Evolutionary conservation across 306 rosid genomes (phyloP).

Genomic region (Sindora glabra): DNA sequence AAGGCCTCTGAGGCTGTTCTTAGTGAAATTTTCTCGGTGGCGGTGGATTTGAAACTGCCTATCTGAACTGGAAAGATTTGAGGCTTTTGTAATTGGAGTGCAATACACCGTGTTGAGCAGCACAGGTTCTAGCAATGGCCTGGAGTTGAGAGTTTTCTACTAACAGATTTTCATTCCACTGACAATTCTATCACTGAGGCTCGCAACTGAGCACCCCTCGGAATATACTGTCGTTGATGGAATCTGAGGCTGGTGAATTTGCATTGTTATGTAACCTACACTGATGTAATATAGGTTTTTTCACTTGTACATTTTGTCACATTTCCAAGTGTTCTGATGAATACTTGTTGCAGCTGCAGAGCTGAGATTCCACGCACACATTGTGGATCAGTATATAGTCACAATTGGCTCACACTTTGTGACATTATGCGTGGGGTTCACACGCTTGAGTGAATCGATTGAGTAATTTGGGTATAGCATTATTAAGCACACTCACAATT

Average conservation of each 20-base stretch:
- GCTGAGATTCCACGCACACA: too few species aligned
- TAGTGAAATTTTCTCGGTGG: background rate
- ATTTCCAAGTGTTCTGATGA: constrained; percentile 1
- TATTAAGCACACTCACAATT: too few species aligned
- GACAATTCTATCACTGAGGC: constrained; percentile 15
- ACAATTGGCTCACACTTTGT: too few species aligned
- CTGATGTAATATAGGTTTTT: constrained; percentile 25
- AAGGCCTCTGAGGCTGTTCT: too few species aligned
- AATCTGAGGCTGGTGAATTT: constrained; percentile 25
- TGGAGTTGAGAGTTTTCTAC: constrained; percentile 15
- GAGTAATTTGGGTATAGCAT: too few species aligned
- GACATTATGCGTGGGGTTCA: too few species aligned
- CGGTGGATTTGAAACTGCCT: constrained; percentile 24
- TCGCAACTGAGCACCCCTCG: constrained; percentile 5
- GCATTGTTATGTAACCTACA: constrained; percentile 34
- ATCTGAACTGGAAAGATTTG: constrained; percentile 25
- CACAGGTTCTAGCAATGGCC: constrained; percentile 23
- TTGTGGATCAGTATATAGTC: too few species aligned
- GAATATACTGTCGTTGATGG: constrained; percentile 23
- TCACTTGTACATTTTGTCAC: constrained; percentile 16
- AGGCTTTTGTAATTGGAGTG: constrained; percentile 18
- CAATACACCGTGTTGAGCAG: constrained; percentile 10
- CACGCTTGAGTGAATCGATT: too few species aligned
- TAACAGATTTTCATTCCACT: constrained; percentile 12
- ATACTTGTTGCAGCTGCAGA: background rate